Conservation (phyloP, 1,284 basidiomycete species). For the Hemileccinum hortonii region DNA sequence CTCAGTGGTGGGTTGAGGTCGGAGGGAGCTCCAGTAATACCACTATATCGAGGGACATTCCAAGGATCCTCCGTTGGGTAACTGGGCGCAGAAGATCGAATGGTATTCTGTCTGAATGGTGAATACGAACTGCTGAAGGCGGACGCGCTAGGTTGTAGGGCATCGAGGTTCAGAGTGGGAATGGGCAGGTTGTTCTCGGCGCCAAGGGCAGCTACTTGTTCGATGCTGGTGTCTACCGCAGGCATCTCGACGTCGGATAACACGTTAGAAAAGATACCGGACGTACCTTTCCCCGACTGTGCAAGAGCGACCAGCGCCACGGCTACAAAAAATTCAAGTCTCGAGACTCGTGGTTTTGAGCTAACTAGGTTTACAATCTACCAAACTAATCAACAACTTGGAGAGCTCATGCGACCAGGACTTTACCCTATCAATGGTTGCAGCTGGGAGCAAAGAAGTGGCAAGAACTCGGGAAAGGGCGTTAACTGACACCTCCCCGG, state of each 20-base stretch:
- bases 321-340: slow-evolving; percentile 85
- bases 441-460: slow-evolving; percentile 75
- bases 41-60: slow-evolving; percentile 42
- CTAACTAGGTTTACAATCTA: slow-evolving; percentile 85
- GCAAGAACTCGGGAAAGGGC: slow-evolving; percentile 75
- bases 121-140: slow-evolving; percentile 42
- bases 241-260: slow-evolving; percentile 2
- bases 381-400: slow-evolving; percentile 12
- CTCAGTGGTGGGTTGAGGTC: slow-evolving; percentile 28
- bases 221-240: slow-evolving; percentile 71
- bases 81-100: slow-evolving; percentile 40
- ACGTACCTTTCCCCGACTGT: slow-evolving; percentile 72
- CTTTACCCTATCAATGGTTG: slow-evolving; percentile 78
- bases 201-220: slow-evolving; percentile 73
- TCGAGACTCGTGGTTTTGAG: slow-evolving; percentile 73
- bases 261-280: slow-evolving; percentile 4
- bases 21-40: slow-evolving; percentile 11
- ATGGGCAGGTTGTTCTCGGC: slow-evolving; percentile 71
- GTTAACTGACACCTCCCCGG: slow-evolving; percentile 78
- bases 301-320: slow-evolving; percentile 83
- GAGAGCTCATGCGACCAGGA: background rate
- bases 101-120: slow-evolving; percentile 41
- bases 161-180: slow-evolving; percentile 62
- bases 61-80: slow-evolving; percentile 74
- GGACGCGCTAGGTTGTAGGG: slow-evolving; percentile 54